Evolutionary conservation across 257 asterid species (phyloP), one percentile per base, ranked within the genome.

Genomic region (Nicotiana attenuata): DNA sequence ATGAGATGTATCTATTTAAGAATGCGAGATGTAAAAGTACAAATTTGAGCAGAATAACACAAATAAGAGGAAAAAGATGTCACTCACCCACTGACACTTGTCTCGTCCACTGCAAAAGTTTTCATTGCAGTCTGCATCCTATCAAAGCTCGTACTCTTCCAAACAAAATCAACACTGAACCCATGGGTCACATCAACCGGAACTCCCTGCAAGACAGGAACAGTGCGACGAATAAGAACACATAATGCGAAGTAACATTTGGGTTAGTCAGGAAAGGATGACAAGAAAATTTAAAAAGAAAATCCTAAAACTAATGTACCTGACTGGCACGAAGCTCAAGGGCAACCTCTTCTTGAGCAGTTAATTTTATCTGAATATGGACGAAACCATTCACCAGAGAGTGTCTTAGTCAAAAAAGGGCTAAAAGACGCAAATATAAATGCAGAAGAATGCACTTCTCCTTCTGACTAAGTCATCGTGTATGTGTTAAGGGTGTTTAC

Each of bases 91-190:
- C 99, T 96, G 85, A 94, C 98, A 90, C 98, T 96, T 60, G 99
- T 96, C 82, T 96, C 99, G 86, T 96, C 99, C 66, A 96, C 98
- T 5, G 95, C 98, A 94, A 96, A 96, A n/a, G 93, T 93, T 89
- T 96, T 96, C 99, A 96, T 93, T 68, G 99, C 98, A 63, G 94
- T 93, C 89, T 96, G 99, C 98, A 94, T 94, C 86, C 98, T 94
- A 83, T 96, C 99, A 88, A 96, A 96, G 89, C 98, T 96, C 28
- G 99, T 96, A 91, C 98, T 96, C 89, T 96, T 96, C 99, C 99
- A 96, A 24, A 94, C 99, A 90, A 96, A 96, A 80, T 96, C 99
- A 60, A 96, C 98, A 24, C 97, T 96, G 76, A 93, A 90, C 84
- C 99, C 98, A 90, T 96, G 97, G 89, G 82, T 91, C 85, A 94